Conservation (phyloP, 2,329 filamentous ascomycete species). For the Fusarium pilosicola region DNA sequence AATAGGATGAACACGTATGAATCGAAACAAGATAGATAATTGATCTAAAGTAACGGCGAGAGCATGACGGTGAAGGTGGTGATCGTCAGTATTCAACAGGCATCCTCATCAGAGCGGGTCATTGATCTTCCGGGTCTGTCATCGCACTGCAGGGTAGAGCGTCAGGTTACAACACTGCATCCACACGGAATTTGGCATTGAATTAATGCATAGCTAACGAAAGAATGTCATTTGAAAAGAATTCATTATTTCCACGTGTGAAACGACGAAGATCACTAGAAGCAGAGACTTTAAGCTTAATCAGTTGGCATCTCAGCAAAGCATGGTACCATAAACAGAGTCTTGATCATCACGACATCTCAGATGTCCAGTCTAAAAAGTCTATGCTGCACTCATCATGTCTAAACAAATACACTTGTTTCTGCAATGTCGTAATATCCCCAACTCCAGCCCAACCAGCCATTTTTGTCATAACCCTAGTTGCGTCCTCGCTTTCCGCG, state of each 20-base stretch:
- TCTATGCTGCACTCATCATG: slow-evolving; percentile 10
- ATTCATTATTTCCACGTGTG: accelerated
- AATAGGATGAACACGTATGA: accelerated
- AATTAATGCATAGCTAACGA: accelerated
- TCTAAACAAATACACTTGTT: not conserved
- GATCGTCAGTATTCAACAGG: not conserved
- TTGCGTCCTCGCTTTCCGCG: slow-evolving; percentile 20
- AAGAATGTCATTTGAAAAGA: accelerated
- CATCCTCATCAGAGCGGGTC: not conserved
- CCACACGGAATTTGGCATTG: accelerated
- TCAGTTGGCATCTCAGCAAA: too few relatives aligned
- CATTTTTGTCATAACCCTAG: not conserved
- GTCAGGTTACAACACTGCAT: too few relatives aligned
- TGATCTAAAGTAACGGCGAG: too few relatives aligned
- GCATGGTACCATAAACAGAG: not conserved
- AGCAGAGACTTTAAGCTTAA: accelerated
- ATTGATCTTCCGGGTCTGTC: not conserved
- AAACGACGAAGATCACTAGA: accelerated
- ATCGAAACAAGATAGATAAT: not conserved
- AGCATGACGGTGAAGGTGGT: not conserved
- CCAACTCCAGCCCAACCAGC: slow-evolving; percentile 2
- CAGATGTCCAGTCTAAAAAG: slow-evolving; percentile 8
- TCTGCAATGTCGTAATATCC: slow-evolving; percentile 11
- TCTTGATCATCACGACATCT: not conserved
- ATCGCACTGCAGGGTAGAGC: not conserved